These are phyloP conservation scores for Metschnikowia picachoensis DNA, from an alignment of 805 yeast genomes.

Conservation along the genomic window DNA sequence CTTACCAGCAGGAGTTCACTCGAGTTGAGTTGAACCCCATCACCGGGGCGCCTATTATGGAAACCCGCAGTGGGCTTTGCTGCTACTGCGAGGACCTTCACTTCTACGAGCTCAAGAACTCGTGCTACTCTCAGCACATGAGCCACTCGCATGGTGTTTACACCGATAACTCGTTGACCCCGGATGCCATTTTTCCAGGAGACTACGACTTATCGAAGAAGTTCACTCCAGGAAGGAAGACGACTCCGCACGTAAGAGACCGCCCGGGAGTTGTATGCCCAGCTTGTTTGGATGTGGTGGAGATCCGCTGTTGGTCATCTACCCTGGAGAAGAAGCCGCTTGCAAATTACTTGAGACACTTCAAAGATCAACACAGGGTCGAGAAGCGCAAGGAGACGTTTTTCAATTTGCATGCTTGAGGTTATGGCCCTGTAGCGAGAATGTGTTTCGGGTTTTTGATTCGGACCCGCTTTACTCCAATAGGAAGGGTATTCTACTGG, in stretches of 20 bases:
- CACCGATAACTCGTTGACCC: constrained; percentile 27
- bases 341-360: constrained; percentile 18
- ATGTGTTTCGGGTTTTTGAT: too few relatives aligned
- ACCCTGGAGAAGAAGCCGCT: constrained; percentile 16
- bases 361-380: constrained; percentile 16
- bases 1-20: constrained; percentile 20
- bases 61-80: constrained; percentile 32
- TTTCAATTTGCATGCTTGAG: constrained; percentile 1
- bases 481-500: too few relatives aligned
- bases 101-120: constrained; percentile 31
- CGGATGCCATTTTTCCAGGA: constrained; percentile 26
- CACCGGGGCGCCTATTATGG: constrained; percentile 8
- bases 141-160: constrained; percentile 32
- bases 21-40: constrained; percentile 11
- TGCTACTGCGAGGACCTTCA: constrained; percentile 29
- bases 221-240: constrained; percentile 16
- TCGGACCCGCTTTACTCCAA: too few relatives aligned
- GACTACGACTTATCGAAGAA: constrained; percentile 20
- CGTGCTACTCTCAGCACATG: constrained; percentile 34
- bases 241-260: constrained; percentile 20
- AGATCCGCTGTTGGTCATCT: constrained; percentile 19
- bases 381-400: constrained; percentile 6
- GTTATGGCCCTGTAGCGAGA: too few relatives aligned
- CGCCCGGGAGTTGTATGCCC: constrained; percentile 31
- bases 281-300: constrained; percentile 24